Base-by-base conservation (phyloP, 1,139 yeast species). In the Suhomyces yuchorum region DNA sequence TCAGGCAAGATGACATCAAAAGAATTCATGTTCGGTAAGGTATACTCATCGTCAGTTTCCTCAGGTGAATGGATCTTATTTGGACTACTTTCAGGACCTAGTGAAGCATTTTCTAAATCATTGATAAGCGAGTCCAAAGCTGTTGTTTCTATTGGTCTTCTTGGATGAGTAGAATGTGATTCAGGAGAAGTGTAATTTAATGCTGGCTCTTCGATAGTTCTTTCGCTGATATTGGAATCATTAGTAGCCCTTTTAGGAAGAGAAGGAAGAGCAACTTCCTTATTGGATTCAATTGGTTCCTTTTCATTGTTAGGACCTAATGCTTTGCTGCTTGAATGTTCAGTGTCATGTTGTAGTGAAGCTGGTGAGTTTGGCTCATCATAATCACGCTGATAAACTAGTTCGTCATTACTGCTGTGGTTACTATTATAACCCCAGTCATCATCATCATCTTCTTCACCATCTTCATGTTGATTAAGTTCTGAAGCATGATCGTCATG, bases 81-180 rank as follows among this genome's bases (percentile, higher is more conserved):
- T 1, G 53, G 44, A 4, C 46, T 40, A 18, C 44, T 46, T n/a
- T 51, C 48, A 2, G 52, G 39, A 9, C 51, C 55, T 19, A 50
- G 42, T 1, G 71, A 63, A 11, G 66, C 61, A 41, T 58, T 57
- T 47, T 65, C 68, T 33, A 73, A 58, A 49, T 73, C 77, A 49
- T 66, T 61, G 11, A 74, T 71, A 33, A 73, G 58, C 3, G 73
- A 65, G 47, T 73, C 78, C 40, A 71, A 57, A 1, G 70, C 68
- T 41, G 64, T 70, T 3, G 65, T 62, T 38, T 59, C 45, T 19
- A 36, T 38, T 9, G 37, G 43, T 20, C 40, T 41, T 38, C 50
- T 43, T 17, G 37, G 28, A 9, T 12, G 28, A 8, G 28, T 37
- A 7, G 9, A 18, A 28, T 34, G 14, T 11, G 18, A 22, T 1